Conservation (phyloP, 768 basidiomycete species). For the Tulasnella sp. region DNA sequence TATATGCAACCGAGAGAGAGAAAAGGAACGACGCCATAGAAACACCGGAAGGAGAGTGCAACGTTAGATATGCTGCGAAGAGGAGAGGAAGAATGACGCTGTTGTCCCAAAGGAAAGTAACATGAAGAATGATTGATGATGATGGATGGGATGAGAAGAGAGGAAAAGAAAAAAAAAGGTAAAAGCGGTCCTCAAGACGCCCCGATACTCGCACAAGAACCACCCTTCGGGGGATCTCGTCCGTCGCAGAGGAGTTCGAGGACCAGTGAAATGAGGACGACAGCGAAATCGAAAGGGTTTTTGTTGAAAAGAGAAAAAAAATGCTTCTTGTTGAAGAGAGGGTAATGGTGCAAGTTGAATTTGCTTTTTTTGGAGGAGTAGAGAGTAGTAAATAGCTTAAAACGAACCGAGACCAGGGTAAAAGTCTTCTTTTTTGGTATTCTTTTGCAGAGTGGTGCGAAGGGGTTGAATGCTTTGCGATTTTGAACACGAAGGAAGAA, state of each 20-base stretch:
- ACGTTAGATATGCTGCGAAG: neutral
- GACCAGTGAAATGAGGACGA: neutral
- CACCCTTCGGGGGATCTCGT: neutral
- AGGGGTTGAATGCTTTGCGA: neutral
- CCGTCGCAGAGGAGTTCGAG: neutral
- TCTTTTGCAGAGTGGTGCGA: neutral
- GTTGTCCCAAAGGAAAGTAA: neutral
- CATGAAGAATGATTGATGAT: neutral
- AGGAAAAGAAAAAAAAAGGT: neutral
- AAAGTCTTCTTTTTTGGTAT: neutral
- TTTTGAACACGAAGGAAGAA: neutral
- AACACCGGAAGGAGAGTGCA: neutral
- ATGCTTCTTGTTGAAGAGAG: neutral
- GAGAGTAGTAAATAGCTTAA: neutral
- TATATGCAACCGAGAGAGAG: neutral
- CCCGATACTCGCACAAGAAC: neutral
- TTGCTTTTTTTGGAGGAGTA: constrained; percentile 1
- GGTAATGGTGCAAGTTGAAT: neutral
- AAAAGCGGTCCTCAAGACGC: neutral
- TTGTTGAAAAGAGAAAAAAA: neutral
- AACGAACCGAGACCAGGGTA: neutral
- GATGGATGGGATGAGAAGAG: neutral
- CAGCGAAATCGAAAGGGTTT: neutral
- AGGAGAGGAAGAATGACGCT: neutral
- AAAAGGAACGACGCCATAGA: neutral